A percentile compares a stretch with the other conserved stretches of the same genome.
Evolutionary conservation across 176 grass and related monocot species (phyloP).

Genomic region (Cymbopogon citratus): DNA sequence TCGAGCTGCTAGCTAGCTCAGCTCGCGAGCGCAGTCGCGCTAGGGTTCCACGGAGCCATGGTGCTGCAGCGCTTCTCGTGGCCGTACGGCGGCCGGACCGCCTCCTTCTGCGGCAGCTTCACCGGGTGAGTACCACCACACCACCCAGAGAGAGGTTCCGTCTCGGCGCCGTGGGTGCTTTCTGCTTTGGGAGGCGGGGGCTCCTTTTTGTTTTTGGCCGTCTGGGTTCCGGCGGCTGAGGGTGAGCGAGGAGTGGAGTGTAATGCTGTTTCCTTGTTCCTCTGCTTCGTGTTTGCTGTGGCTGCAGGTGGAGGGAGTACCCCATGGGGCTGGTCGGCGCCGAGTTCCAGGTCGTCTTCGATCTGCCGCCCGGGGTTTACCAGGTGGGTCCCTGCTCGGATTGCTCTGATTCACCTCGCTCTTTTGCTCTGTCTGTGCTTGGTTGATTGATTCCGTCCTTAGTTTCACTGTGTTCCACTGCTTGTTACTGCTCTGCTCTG

Average conservation of each 20-base stretch:
- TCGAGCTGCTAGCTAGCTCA: background rate
- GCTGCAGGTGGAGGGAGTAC: conserved; percentile 40
- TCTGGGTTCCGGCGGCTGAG: background rate
- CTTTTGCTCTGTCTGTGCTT: background rate
- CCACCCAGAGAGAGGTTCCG: background rate
- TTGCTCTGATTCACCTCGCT: background rate
- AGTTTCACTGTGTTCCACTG: background rate
- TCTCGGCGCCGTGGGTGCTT: background rate
- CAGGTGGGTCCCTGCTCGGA: conserved; percentile 29
- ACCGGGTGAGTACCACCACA: conserved; percentile 19
- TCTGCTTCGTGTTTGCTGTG: background rate
- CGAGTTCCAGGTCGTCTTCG: conserved; percentile 52
- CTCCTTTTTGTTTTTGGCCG: background rate
- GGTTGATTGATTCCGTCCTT: background rate
- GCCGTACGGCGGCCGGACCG: conserved; percentile 43
- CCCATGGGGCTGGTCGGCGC: conserved; percentile 39
- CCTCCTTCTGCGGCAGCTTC: conserved; percentile 54
- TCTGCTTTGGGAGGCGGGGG: background rate
- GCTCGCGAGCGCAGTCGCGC: background rate
- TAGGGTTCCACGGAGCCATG: conserved; percentile 52
- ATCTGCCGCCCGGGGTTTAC: conserved; percentile 56
- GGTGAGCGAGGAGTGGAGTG: background rate
- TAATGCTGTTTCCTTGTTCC: conserved; percentile 25
- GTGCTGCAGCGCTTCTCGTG: conserved; percentile 50
- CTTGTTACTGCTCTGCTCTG: background rate